Evolutionary conservation across 108 stramenopile species (phyloP).

Genomic region (Cyclostephanos tholiformis): DNA sequence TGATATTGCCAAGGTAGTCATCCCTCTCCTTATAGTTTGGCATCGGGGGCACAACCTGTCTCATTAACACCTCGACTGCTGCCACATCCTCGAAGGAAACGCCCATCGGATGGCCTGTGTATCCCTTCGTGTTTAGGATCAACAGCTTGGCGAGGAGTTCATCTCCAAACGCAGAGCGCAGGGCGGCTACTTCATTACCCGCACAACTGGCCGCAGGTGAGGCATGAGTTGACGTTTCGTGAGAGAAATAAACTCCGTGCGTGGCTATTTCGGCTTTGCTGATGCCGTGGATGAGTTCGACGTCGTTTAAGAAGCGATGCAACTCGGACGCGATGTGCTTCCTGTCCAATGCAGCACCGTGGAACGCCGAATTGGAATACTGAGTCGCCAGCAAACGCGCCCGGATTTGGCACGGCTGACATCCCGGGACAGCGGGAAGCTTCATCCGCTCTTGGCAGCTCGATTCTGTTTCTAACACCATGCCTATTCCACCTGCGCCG

Average conservation of each 20-base stretch:
- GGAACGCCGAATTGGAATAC: constrained; percentile 94
- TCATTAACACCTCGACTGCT: constrained; percentile 88
- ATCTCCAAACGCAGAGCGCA: constrained; percentile 92
- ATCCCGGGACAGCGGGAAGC: constrained; percentile 37
- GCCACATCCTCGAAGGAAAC: constrained; percentile 96
- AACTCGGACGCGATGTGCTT: constrained; percentile 94
- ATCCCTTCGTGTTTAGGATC: constrained; percentile 95
- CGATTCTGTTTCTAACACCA: constrained; percentile 89
- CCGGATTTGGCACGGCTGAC: constrained; percentile 67
- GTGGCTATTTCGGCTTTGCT: constrained; percentile 88
- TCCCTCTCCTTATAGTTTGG: constrained; percentile 89
- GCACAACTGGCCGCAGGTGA: constrained; percentile 89
- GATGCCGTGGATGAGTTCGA: constrained; percentile 90
- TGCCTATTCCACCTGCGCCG: constrained; percentile 93
- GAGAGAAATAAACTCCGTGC: constrained; percentile 96
- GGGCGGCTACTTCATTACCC: constrained; percentile 90
- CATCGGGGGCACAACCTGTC: constrained; percentile 85
- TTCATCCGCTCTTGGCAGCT: constrained; percentile 71
- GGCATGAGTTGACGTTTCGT: constrained; percentile 96
- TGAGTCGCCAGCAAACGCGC: constrained; percentile 89
- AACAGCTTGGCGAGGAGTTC: constrained; percentile 81
- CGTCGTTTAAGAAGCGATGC: constrained; percentile 82
- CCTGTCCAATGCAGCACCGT: constrained; percentile 94
- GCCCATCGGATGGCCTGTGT: constrained; percentile 98
- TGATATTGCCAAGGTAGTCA: constrained; percentile 87